Conservation (phyloP, 1,284 basidiomycete genomes). For the Rhodotorula sp. region DNA sequence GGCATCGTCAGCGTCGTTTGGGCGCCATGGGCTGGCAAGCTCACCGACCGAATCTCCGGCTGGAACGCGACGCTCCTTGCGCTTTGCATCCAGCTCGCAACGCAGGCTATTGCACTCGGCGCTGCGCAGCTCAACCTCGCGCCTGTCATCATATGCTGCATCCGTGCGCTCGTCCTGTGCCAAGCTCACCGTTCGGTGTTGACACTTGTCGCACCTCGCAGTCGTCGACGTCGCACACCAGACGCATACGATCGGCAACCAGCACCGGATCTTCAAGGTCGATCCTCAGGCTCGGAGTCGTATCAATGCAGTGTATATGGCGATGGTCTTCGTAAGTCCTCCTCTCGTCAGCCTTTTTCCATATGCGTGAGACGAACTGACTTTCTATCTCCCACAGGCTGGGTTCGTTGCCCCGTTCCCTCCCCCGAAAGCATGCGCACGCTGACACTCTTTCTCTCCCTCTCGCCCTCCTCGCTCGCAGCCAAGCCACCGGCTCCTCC, state of each 20-base stretch:
- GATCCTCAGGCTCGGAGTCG: constrained; percentile 59
- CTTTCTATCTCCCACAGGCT: neutral
- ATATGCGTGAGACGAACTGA: neutral
- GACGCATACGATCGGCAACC: constrained; percentile 50
- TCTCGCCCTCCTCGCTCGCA: neutral
- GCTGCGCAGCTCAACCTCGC: constrained; percentile 61
- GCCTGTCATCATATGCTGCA: constrained; percentile 57
- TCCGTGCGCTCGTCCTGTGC: constrained; percentile 46
- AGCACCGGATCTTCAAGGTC: constrained; percentile 46
- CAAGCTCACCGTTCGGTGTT: neutral
- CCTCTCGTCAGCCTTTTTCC: neutral
- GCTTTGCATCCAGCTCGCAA: constrained; percentile 46
- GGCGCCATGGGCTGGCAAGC: constrained; percentile 61
- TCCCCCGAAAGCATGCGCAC: neutral
- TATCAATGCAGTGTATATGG: constrained; percentile 62
- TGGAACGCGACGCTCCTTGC: constrained; percentile 65
- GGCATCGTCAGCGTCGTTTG: constrained; percentile 64
- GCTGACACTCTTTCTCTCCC: neutral
- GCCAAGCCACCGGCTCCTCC: constrained; percentile 16
- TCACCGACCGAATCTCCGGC: constrained; percentile 63
- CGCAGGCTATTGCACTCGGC: constrained; percentile 56
- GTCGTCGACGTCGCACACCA: constrained; percentile 55
- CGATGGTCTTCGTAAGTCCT: neutral
- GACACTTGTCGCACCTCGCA: constrained; percentile 42
- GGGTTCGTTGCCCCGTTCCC: neutral